Evolutionary conservation across 805 yeast species (phyloP).

Genomic region (Ogataea wickerhamii): DNA sequence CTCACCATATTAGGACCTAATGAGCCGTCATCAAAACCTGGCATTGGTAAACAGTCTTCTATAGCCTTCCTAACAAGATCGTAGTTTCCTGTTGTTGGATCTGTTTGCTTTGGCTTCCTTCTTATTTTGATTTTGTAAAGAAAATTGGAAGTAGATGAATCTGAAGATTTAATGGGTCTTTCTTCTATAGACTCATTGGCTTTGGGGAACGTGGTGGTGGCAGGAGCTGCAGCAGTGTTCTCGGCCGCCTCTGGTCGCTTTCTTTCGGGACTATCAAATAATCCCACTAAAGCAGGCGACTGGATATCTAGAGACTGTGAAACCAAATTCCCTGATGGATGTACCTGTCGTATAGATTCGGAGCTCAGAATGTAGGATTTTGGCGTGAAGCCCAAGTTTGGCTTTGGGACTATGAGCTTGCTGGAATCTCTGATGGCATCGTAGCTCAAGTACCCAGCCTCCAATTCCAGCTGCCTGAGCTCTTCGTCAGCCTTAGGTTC

Average conservation of each 20-base stretch:
- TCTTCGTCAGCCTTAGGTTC: slow-evolving; percentile 1
- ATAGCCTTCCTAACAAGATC: slow-evolving; percentile 37
- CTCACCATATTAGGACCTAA: slow-evolving; percentile 79
- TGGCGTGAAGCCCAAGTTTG: slow-evolving; percentile 13
- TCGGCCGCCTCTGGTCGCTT: background rate
- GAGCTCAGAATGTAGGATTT: slow-evolving; percentile 20
- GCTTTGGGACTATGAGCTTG: slow-evolving; percentile 11
- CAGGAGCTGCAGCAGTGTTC: background rate
- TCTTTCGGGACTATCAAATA: slow-evolving; percentile 13
- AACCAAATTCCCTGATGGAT: slow-evolving; percentile 18
- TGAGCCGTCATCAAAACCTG: slow-evolving; percentile 59
- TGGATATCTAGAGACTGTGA: slow-evolving; percentile 16
- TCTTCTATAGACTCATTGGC: slow-evolving; percentile 1
- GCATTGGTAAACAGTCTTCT: slow-evolving; percentile 28
- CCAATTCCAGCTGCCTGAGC: slow-evolving; percentile 10
- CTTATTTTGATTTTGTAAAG: slow-evolving; percentile 29
- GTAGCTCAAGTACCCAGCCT: slow-evolving; percentile 10
- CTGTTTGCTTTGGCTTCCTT: slow-evolving; percentile 17
- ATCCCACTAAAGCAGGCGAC: slow-evolving; percentile 11
- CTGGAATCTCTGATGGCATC: slow-evolving; percentile 17
- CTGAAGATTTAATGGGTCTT: slow-evolving; percentile 10
- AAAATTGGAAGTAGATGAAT: slow-evolving; percentile 14
- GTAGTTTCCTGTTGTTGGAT: slow-evolving; percentile 29
- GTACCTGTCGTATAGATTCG: slow-evolving; percentile 18
- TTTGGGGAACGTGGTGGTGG: background rate